Base-by-base conservation (phyloP, 805 yeast species). In the Starmera pachycereana region DNA sequence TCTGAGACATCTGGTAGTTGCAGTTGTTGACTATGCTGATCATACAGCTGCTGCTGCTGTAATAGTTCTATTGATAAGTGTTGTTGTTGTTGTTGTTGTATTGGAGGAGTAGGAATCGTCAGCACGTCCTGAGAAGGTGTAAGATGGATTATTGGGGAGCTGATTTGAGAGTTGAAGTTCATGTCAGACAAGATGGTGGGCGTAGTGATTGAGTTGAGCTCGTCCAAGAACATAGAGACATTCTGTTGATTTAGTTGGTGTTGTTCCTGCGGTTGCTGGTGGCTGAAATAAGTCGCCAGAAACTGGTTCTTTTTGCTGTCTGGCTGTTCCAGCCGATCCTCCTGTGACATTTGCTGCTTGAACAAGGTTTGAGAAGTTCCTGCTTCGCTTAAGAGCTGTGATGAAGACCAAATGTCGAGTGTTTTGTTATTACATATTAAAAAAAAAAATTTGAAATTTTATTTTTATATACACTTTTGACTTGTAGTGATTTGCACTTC, bases 151-250 rank as follows among this genome's bases (percentile, higher is more conserved):
- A 22, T 22, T 22, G 27, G 27, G 6, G 6, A 22, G 27, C 27
- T 22, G 6, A 22, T 8, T 22, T 22, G 27, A 8, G 27, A 22
- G 27, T 22, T 22, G 3, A 22, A 22, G 27, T 22, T 22, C 27
- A 22, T 22, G 27, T 22, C 27, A 8, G 27, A 22, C 4, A 22
- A 22, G 6, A 22, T 36, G 5, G 42, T 13, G 6, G 51, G 50
- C 5, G 50, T 44, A 31, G 35, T 39, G 35, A 44, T 28, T 8
- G 41, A 36, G 36, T 40, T 38, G 12, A 49, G 37, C 29, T 47
- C 52, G 32, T 49, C 51, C 12, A 49, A 35, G 37, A 49, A 49
- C n/a, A 47, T 12, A 4, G 46, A 25, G 12, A 43, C 43, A 33
- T 48, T 43, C 11, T 36, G 22, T 29, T 31, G 35, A 16, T 33